These are phyloP conservation scores for Xanthoconium separans DNA, from an alignment of 1,284 basidiomycete species.

Conservation along the genomic window DNA sequence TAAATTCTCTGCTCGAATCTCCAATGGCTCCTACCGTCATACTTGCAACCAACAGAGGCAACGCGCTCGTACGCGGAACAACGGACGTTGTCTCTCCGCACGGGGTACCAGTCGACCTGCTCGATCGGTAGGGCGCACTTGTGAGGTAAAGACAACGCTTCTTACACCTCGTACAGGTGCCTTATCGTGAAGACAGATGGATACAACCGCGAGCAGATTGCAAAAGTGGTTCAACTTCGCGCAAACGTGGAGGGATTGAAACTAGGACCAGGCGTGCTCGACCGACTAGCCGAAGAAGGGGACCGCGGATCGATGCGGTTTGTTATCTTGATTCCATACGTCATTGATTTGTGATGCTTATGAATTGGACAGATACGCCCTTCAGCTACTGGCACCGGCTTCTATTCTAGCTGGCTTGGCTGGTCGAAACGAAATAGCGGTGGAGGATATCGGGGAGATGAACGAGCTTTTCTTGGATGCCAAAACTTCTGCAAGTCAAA, in stretches of 20 bases:
- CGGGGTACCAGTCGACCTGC: constrained; percentile 90
- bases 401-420: constrained; percentile 82
- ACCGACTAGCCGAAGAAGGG: constrained; percentile 82
- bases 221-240: constrained; percentile 83
- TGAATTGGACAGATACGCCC: constrained; percentile 65
- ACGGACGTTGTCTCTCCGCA: constrained; percentile 87
- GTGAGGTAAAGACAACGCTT: constrained; percentile 5
- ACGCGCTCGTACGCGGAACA: constrained; percentile 90
- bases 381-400: constrained; percentile 91
- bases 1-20: constrained; percentile 94
- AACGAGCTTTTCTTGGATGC: constrained; percentile 94
- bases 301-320: constrained; percentile 83
- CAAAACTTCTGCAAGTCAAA: constrained; percentile 70
- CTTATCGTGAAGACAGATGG: constrained; percentile 94
- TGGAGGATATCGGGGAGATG: constrained; percentile 90
- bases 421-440: constrained; percentile 78
- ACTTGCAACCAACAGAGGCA: constrained; percentile 93
- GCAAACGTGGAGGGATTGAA: constrained; percentile 84
- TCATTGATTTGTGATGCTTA: constrained; percentile 5
- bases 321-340: constrained; percentile 23
- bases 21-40: constrained; percentile 98
- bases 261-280: constrained; percentile 78
- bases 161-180: constrained; percentile 54
- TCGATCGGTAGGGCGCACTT: constrained; percentile 69
- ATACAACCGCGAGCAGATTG: constrained; percentile 85